Conservation (phyloP, 2,329 filamentous ascomycete genomes). For the Ceratocystiopsis minuta region DNA sequence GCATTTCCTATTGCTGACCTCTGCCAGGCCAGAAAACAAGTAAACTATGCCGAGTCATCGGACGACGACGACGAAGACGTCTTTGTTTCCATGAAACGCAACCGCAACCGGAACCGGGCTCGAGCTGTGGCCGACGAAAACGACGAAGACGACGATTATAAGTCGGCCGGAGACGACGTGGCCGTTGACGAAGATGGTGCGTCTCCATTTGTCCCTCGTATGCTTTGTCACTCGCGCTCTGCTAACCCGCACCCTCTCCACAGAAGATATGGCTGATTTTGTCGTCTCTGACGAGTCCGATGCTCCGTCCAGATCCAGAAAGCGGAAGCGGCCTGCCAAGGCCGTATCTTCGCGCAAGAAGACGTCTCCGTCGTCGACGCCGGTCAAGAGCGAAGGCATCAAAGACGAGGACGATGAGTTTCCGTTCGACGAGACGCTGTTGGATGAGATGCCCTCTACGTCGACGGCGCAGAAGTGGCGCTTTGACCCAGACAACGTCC, state of each 20-base stretch:
- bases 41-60: conserved; percentile 70
- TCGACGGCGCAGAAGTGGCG: conserved; percentile 76
- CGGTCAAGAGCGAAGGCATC: conserved; percentile 7
- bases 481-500: conserved; percentile 32
- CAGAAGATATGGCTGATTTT: conserved; percentile 68
- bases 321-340: conserved; percentile 53
- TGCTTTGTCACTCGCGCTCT: too few species aligned
- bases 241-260: neutral
- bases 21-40: conserved; percentile 30
- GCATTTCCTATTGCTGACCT: neutral
- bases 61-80: conserved; percentile 64
- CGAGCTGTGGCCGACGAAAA: conserved; percentile 47
- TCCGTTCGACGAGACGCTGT: conserved; percentile 36
- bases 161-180: conserved; percentile 45
- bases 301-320: conserved; percentile 42
- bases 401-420: conserved; percentile 16
- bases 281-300: conserved; percentile 77
- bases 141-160: conserved; percentile 54
- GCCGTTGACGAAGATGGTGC: conserved; percentile 46
- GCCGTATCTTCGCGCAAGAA: conserved; percentile 40
- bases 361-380: conserved; percentile 31
- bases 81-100: conserved; percentile 29
- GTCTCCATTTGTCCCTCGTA: neutral
- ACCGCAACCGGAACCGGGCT: conserved; percentile 22
- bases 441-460: conserved; percentile 37